Base-by-base conservation (phyloP, 371 early-diverging fungal species). In the Lichtheimia ramosa region DNA sequence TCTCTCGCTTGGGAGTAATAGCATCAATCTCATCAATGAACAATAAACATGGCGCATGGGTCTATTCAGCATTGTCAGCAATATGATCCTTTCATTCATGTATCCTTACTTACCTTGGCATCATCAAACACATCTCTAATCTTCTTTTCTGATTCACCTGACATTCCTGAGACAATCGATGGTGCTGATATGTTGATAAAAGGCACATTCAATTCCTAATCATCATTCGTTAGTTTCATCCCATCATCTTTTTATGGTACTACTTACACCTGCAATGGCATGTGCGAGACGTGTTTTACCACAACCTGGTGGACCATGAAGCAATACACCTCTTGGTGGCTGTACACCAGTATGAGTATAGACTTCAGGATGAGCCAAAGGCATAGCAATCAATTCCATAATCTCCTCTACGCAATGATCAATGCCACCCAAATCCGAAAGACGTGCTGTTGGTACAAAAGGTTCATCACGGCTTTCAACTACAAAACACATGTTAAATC, bases 21-120 rank as follows among this genome's bases (percentile, higher is more conserved):
- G 99, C 97, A 72, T 99, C 99, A 54, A 99, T 98, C 74, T 99
- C 99, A 73, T 99, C 99, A 61, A 99, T 98, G 69, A 99, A 99
- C 53, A 99, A 77, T 24, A 99, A 75, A 71, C 98, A 94, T 0
- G 99, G 99, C 12, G 98, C 94, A 50, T 62, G 64, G 25, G 63
- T 39, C 65, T 65, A 60, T 12, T 3, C 23, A 12, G 12, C n/a
- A 13, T 39, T 59, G 39, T 52, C 20, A 48, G 46, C 18, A 52
- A 42, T 25, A 54, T 24, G n/a, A n/a, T 21, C 46, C 1, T 18
- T 46, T 43, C 20, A 13, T 21, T 46, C 16, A 20, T 13, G 18
- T 54, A 20, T 2, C 18, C 8, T 34, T 16, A 24, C 48, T 62
- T 71, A 81, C 87, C 68, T 78, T 92, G 13, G 99, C 99, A 65